Conservation (phyloP, 306 rosid genomes). For the Quercus variabilis region DNA sequence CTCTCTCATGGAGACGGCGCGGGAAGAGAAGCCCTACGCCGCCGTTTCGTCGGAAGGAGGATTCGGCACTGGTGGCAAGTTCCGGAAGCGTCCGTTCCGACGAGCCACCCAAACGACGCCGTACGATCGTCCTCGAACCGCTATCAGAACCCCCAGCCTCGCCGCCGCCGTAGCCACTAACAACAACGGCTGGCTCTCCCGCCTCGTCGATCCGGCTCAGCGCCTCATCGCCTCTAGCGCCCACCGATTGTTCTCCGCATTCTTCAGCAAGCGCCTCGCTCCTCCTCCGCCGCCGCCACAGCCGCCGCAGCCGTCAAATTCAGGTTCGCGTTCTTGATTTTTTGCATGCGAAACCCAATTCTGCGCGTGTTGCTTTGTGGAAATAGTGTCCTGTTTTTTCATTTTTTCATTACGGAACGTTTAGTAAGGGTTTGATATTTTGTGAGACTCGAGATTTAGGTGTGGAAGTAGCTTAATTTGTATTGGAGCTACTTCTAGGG, state of each 20-base stretch:
- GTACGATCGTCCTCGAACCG: slow-evolving; percentile 69
- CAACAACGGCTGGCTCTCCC: slow-evolving; percentile 70
- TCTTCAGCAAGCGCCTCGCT: slow-evolving; percentile 74
- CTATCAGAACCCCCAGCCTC: slow-evolving; percentile 47
- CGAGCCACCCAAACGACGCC: slow-evolving; percentile 62
- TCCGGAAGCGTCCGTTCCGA: slow-evolving; percentile 60
- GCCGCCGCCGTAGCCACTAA: background rate
- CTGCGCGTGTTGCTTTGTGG: background rate
- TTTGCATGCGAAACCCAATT: background rate
- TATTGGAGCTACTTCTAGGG: background rate
- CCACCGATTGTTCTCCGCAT: slow-evolving; percentile 62
- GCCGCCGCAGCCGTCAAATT: slow-evolving; percentile 4
- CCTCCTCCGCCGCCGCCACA: slow-evolving; percentile 34
- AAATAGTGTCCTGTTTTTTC: background rate
- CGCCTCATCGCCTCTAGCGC: slow-evolving; percentile 63
- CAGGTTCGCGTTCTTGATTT: slow-evolving; percentile 28
- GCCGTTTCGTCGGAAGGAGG: slow-evolving; percentile 28
- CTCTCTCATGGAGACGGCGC: slow-evolving; percentile 65
- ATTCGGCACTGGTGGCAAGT: slow-evolving; percentile 77
- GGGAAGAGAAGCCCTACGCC: slow-evolving; percentile 57
- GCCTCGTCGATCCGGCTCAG: slow-evolving; percentile 92
- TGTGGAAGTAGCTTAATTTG: background rate
- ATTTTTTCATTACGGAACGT: background rate
- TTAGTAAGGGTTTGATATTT: slow-evolving; percentile 14
- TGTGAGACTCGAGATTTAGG: too few species aligned